A percentile compares a stretch with the other conserved stretches of the same genome.
Evolutionary conservation across 208 protist genomes (phyloP).

Genomic region (Endotrypanum monterogeii): DNA sequence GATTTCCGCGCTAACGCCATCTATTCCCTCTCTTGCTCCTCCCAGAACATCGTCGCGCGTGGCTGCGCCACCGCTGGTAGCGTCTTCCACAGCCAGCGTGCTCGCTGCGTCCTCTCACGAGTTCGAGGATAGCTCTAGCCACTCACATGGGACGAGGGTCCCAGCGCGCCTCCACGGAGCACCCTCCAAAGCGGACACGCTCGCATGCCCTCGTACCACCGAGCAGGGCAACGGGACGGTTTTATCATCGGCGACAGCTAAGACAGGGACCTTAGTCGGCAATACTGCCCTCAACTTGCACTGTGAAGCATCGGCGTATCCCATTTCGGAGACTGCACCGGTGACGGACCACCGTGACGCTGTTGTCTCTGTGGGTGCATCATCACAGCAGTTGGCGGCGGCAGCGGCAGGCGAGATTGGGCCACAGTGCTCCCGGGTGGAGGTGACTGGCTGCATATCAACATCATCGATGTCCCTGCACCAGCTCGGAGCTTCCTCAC

Average conservation of each 20-base stretch:
- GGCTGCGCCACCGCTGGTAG: not conserved
- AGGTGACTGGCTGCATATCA: slow-evolving; percentile 5
- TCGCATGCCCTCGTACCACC: not conserved
- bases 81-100: not conserved
- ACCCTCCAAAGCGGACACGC: not conserved
- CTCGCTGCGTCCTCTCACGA: not conserved
- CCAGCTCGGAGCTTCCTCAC: not conserved
- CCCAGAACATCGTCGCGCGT: not conserved
- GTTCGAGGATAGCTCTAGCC: not conserved
- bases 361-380: not conserved
- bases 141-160: not conserved
- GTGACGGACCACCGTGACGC: slow-evolving; percentile 11
- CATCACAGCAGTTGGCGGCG: not conserved
- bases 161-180: not conserved
- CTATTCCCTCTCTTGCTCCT: slow-evolving; percentile 1
- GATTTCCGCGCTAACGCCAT: not conserved
- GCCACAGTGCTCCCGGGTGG: not conserved
- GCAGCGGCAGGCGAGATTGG: not conserved
- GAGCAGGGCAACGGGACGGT: not conserved
- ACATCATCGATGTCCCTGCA: slow-evolving; percentile 1
- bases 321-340: slow-evolving; percentile 12
- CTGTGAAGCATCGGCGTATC: slow-evolving; percentile 1
- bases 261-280: not conserved
- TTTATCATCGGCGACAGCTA: not conserved
- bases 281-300: not conserved